phyloP scores from a whole-genome alignment of 495 filamentous ascomycete genomes.

The Aspergillus avenaceus region DNA sequence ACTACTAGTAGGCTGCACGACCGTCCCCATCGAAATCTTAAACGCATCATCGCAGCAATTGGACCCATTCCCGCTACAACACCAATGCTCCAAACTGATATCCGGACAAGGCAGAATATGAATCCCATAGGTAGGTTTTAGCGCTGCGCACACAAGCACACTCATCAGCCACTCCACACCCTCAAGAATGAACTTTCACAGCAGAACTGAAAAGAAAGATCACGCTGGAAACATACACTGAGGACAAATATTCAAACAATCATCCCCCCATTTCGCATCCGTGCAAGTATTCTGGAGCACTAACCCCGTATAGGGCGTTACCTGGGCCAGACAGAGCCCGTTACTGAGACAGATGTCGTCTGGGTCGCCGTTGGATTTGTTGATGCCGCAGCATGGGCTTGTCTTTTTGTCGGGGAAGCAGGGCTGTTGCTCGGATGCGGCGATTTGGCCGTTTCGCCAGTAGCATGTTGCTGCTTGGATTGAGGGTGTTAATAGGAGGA shows the following conservation, averaged over 20 bases:
- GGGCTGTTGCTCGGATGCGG: background rate
- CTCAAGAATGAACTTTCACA: background rate
- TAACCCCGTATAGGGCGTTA: background rate
- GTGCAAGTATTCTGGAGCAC: constrained; percentile 4
- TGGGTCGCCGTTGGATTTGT: background rate
- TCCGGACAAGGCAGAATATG: background rate
- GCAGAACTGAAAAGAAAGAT: too few relatives aligned
- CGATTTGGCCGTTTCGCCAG: background rate
- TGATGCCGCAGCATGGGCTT: constrained; percentile 1
- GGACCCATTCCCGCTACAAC: background rate
- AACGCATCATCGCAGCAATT: constrained; percentile 5
- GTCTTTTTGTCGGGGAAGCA: constrained; percentile 2
- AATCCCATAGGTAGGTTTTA: background rate
- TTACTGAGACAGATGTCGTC: constrained; percentile 6
- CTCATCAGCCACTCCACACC: background rate
- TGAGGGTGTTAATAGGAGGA: too few relatives aligned
- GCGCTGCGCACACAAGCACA: too few relatives aligned
- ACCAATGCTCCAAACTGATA: background rate
- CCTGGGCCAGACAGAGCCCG: constrained; percentile 3
- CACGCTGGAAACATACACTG: background rate
- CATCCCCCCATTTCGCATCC: background rate
- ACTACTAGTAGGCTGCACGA: background rate
- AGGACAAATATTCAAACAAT: constrained; percentile 1
- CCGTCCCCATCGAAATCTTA: background rate
- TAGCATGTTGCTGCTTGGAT: background rate